phyloP scores from a whole-genome alignment of 1,139 yeast species.

The Suhomyces taliae region DNA sequence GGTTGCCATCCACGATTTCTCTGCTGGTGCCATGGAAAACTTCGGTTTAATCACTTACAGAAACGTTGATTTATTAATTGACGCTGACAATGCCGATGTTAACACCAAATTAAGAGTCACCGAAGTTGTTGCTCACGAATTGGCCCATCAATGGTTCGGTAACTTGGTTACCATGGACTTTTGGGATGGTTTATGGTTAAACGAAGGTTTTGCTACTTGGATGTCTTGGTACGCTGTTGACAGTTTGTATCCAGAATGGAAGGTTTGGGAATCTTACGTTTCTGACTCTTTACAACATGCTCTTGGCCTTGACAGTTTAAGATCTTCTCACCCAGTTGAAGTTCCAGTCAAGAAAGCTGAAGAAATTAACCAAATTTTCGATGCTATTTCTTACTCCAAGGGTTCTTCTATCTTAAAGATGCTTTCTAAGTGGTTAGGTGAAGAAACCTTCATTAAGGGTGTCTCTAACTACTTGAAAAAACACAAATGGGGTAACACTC shows the following conservation, averaged over 20 bases:
- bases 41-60: conserved; percentile 59
- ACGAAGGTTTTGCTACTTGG: conserved; percentile 66
- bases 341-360: conserved; percentile 55
- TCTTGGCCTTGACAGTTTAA: conserved; percentile 50
- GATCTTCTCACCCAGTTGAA: conserved; percentile 59
- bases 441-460: conserved; percentile 26
- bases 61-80: conserved; percentile 52
- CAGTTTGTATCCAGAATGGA: conserved; percentile 57
- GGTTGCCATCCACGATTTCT: conserved; percentile 57
- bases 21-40: conserved; percentile 66
- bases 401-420: conserved; percentile 30
- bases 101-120: conserved; percentile 52
- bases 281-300: conserved; percentile 53
- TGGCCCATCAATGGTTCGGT: conserved; percentile 70
- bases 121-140: conserved; percentile 60
- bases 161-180: conserved; percentile 63
- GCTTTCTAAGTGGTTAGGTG: conserved; percentile 29
- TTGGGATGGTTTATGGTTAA: conserved; percentile 66
- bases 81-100: conserved; percentile 45
- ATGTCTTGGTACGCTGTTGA: conserved; percentile 80
- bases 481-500: conserved; percentile 29
- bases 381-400: conserved; percentile 45
- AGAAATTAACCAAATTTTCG: conserved; percentile 59
- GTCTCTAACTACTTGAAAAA: conserved; percentile 27
- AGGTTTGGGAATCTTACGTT: conserved; percentile 55